Evolutionary conservation across 1,139 yeast species (phyloP).

Genomic region (Dujonia santamariae): DNA sequence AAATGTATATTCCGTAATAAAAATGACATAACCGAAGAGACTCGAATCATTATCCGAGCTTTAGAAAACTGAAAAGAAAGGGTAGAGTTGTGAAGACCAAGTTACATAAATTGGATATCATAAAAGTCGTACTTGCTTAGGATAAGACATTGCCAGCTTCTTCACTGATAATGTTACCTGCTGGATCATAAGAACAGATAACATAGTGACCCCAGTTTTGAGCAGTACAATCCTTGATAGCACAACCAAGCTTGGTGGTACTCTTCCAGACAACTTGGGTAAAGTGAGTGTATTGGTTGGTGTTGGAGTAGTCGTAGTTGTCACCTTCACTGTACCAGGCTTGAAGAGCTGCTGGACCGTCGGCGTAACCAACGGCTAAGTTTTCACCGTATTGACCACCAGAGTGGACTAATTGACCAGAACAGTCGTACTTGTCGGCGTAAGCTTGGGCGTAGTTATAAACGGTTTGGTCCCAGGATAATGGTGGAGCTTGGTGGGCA

Average conservation of each 20-base stretch:
- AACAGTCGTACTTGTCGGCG: conserved; percentile 70
- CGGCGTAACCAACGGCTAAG: conserved; percentile 69
- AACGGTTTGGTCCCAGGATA: conserved; percentile 63
- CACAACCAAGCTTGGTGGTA: conserved; percentile 74
- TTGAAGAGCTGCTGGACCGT: conserved; percentile 56
- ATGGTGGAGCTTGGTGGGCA: conserved; percentile 53
- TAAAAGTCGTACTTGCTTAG: too few relatives aligned
- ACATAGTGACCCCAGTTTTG: conserved; percentile 49
- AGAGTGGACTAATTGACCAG: conserved; percentile 66
- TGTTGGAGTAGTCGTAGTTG: conserved; percentile 48
- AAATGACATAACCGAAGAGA: too few relatives aligned
- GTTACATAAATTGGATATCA: too few relatives aligned
- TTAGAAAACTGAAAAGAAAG: too few relatives aligned
- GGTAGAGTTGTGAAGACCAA: too few relatives aligned
- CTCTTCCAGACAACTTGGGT: conserved; percentile 84
- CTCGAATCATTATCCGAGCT: too few relatives aligned
- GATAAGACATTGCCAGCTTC: conserved; percentile 41
- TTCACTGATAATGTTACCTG: conserved; percentile 51
- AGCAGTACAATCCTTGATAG: conserved; percentile 49
- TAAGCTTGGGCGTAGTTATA: conserved; percentile 68
- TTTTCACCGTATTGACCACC: conserved; percentile 86
- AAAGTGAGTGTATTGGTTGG: conserved; percentile 61
- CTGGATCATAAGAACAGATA: conserved; percentile 51
- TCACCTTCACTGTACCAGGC: conserved; percentile 83
- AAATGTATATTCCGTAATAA: background rate